These are phyloP conservation scores for Quercus parvula DNA, from an alignment of 306 rosid genomes.

Conservation along the genomic window DNA sequence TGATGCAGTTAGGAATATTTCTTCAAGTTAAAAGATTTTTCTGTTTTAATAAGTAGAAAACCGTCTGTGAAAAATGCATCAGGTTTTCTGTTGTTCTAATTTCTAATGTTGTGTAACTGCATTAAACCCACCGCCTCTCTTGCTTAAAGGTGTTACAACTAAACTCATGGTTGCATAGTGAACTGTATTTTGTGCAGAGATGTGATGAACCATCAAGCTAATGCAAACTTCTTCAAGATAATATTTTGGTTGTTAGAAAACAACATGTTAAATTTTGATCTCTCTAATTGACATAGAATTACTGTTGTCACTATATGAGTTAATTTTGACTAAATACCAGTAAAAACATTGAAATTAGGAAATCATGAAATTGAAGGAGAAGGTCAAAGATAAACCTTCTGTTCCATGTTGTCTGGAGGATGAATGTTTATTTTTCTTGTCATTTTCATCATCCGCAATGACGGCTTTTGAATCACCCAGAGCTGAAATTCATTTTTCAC, in stretches of 20 bases:
- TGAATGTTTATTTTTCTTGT: conserved; percentile 12
- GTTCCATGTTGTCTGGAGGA: conserved; percentile 3
- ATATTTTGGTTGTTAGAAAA: not conserved
- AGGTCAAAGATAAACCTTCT: conserved; percentile 10
- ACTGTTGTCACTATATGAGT: not conserved
- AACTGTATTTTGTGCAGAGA: not conserved
- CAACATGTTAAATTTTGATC: not conserved
- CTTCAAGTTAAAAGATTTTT: not conserved
- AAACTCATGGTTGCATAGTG: not conserved
- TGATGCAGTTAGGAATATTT: not conserved
- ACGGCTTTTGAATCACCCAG: conserved; percentile 45
- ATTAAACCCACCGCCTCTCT: not conserved
- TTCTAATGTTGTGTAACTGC: not conserved
- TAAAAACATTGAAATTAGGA: not conserved
- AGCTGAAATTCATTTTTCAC: conserved; percentile 41
- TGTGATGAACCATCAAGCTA: not conserved
- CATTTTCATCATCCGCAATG: conserved; percentile 24
- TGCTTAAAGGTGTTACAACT: not conserved
- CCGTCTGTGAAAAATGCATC: too few species aligned
- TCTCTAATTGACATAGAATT: not conserved
- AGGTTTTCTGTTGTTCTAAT: not conserved
- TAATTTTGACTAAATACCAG: not conserved
- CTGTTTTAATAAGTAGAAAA: not conserved
- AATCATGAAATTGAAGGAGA: conserved; percentile 1
- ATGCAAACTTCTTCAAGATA: not conserved